Evolutionary conservation across 495 filamentous ascomycete genomes (phyloP).

Genomic region (Penicillium samsonianum): DNA sequence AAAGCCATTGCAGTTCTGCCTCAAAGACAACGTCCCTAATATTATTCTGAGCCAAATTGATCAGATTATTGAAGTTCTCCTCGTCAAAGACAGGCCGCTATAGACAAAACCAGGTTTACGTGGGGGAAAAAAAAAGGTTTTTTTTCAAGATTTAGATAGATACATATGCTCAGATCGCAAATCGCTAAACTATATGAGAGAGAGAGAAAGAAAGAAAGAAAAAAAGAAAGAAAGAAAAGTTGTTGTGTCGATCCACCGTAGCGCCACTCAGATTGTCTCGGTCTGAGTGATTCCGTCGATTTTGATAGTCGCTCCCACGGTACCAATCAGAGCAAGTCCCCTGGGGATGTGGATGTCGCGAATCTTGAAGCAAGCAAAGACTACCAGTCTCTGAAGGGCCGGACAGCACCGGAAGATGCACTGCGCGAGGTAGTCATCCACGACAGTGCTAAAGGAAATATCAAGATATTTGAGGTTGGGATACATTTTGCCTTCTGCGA

Average conservation of each 20-base stretch:
- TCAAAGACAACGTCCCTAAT: not conserved
- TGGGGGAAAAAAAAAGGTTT: too few species aligned
- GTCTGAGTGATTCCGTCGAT: conserved; percentile 48
- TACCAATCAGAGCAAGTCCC: conserved; percentile 74
- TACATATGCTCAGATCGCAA: not conserved
- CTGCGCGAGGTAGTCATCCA: conserved; percentile 73
- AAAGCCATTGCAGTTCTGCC: not conserved
- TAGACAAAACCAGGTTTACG: not conserved
- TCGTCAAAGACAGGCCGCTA: not conserved
- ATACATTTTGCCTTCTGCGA: conserved; percentile 61
- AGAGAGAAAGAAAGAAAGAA: too few species aligned
- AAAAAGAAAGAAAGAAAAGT: too few species aligned
- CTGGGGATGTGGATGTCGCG: conserved; percentile 65
- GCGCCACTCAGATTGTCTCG: conserved; percentile 16
- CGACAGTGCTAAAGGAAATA: conserved; percentile 71
- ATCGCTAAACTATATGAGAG: not conserved
- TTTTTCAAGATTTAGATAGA: not conserved
- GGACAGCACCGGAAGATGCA: conserved; percentile 77
- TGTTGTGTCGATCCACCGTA: not conserved
- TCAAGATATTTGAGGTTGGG: conserved; percentile 68
- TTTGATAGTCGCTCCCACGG: conserved; percentile 38
- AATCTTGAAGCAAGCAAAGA: conserved; percentile 84
- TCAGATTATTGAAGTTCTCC: not conserved
- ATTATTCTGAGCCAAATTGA: too few species aligned
- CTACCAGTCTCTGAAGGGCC: conserved; percentile 66